Percentiles rank a stretch among this genome's conserved stretches.
phyloP scores from a whole-genome alignment of 345 rosid genomes.

The Salix purpurea region DNA sequence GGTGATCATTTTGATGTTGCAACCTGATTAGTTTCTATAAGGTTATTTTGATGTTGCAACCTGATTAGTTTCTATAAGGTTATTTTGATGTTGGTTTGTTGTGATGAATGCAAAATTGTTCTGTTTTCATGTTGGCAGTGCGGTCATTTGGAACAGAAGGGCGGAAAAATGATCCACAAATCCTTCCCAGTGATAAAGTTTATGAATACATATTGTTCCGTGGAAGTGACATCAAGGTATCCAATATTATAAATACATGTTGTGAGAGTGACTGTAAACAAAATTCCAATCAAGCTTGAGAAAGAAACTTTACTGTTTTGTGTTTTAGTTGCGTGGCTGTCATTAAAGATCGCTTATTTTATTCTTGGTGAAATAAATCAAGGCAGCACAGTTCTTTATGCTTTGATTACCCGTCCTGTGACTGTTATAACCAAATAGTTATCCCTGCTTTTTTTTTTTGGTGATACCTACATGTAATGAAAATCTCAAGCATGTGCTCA shows the following conservation, averaged over 20 bases:
- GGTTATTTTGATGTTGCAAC: not conserved
- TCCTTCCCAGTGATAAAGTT: constrained; percentile 56
- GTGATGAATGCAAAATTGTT: not conserved
- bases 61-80: not conserved
- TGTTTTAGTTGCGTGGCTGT: not conserved
- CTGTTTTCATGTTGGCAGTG: constrained; percentile 32
- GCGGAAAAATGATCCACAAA: constrained; percentile 58
- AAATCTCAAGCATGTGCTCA: not conserved
- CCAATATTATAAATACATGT: not conserved
- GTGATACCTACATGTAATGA: not conserved
- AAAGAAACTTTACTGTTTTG: not conserved
- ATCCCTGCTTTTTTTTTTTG: not conserved
- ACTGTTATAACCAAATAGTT: not conserved
- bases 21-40: not conserved
- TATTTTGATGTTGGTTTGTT: not conserved
- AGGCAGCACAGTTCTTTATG: not conserved
- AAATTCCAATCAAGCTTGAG: constrained; percentile 2
- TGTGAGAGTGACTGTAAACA: not conserved
- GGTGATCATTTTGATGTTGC: not conserved
- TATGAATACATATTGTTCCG: constrained; percentile 66
- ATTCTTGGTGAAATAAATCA: not conserved
- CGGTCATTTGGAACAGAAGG: constrained; percentile 80
- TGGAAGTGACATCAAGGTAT: constrained; percentile 67
- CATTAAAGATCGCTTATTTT: not conserved
- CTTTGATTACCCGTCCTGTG: not conserved